Conservation (phyloP, 2,329 filamentous ascomycete species). For the Elsinoe fawcettii region DNA sequence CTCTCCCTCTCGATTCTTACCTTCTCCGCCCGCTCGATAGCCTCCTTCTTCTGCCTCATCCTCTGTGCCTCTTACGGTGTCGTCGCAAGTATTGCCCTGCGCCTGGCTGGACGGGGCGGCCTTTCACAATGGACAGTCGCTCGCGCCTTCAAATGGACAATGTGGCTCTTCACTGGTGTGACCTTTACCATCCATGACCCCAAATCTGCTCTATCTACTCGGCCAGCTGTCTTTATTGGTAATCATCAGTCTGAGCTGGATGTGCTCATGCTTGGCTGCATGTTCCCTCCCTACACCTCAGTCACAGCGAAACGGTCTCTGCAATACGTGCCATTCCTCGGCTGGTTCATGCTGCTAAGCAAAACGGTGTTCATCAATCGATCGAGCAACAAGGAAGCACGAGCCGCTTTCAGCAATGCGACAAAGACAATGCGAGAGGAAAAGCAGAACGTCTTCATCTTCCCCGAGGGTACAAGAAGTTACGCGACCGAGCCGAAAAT, state of each 20-base stretch:
- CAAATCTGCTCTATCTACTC: conserved; percentile 52
- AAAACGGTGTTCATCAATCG: conserved; percentile 95
- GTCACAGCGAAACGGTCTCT: conserved; percentile 87
- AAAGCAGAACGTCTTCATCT: conserved; percentile 67
- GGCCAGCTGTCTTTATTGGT: conserved; percentile 83
- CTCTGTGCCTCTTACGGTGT: conserved; percentile 62
- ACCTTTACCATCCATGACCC: conserved; percentile 64
- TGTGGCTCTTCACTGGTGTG: conserved; percentile 68
- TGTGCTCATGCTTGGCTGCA: conserved; percentile 77
- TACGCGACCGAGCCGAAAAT: conserved; percentile 75
- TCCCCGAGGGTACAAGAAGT: conserved; percentile 86
- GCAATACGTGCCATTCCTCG: conserved; percentile 71
- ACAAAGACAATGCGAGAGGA: conserved; percentile 67
- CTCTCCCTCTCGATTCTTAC: conserved; percentile 34
- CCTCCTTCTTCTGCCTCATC: conserved; percentile 34
- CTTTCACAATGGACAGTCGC: conserved; percentile 80
- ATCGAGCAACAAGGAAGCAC: conserved; percentile 70
- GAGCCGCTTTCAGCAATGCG: conserved; percentile 77
- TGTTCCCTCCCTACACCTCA: conserved; percentile 87
- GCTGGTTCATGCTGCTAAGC: conserved; percentile 83
- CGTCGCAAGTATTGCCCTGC: conserved; percentile 62
- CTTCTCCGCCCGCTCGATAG: conserved; percentile 59
- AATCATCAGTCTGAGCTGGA: conserved; percentile 71
- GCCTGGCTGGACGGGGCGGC: conserved; percentile 61
- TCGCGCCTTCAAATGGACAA: conserved; percentile 70